These are phyloP conservation scores for Tetracentron sinense DNA, from an alignment of 164 flowering plant genomes.

Conservation along the genomic window DNA sequence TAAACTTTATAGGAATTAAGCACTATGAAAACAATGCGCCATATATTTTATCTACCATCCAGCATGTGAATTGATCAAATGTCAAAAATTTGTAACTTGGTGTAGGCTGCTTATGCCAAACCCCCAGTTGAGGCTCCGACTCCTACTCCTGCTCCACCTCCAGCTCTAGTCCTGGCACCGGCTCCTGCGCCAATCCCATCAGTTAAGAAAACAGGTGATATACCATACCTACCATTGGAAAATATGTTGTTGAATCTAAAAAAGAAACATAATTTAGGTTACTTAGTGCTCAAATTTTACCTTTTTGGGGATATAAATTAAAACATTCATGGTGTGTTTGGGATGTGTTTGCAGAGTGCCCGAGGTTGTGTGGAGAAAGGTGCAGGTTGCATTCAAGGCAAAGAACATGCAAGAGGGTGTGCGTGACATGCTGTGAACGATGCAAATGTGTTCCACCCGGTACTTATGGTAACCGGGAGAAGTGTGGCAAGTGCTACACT, in stretches of 20 bases:
- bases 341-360: not conserved
- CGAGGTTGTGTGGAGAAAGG: constrained; percentile 21
- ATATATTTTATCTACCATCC: too few relatives aligned
- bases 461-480: constrained; percentile 35
- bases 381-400: constrained; percentile 40
- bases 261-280: too few relatives aligned
- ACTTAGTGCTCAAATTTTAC: too few relatives aligned
- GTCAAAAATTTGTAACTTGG: not conserved
- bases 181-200: not conserved
- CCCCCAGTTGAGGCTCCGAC: not conserved
- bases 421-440: constrained; percentile 40
- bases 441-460: constrained; percentile 54
- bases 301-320: too few relatives aligned
- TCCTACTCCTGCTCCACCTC: too few relatives aligned
- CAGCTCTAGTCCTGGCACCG: not conserved
- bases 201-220: not conserved
- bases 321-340: too few relatives aligned
- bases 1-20: too few relatives aligned
- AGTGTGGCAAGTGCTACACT: constrained; percentile 40
- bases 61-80: too few relatives aligned
- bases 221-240: too few relatives aligned
- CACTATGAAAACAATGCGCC: too few relatives aligned
- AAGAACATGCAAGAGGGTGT: constrained; percentile 33
- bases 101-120: not conserved
- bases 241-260: too few relatives aligned